Base-by-base conservation (phyloP, 2,329 filamentous ascomycete species). In the Cercospora beticola region DNA sequence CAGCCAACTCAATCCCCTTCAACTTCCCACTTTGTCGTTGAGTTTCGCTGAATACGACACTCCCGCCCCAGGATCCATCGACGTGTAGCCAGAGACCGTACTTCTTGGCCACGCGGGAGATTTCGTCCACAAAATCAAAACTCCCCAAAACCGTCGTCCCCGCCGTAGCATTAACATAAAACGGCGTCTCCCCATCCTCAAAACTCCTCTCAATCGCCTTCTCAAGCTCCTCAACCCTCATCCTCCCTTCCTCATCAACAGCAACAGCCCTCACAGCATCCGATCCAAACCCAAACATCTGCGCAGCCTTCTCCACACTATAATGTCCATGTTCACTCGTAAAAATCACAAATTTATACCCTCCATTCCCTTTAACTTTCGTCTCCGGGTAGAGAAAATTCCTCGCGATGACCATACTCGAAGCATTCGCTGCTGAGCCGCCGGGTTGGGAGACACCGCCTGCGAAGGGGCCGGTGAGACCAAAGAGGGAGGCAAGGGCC, bases 91-190 rank as follows among this genome's bases (percentile, higher is more conserved):
- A 99, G 57, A 98, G 81, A 64, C 87, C 86, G 76, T 93, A 85
- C 68, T 86, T 84, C 71, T 87, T 86, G 81, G 92, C 95, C 18
- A 97, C 84, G 30, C 82, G 83, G 0, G 89, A 85, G 70, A 97
- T 89, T 2, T 86, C 86, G 12, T 84, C 79, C 74, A 97, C 90
- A 0, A 92, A 92, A 76, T 97, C 94, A 77, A 90, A 99, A 0
- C 92, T 93, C 16, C 95, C 95, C 71, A 94, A 84, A 2, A 98
- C 94, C 0, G 95, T 99, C 0, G 94, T 97, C 18, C 95, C 95
- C 0, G 95, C 94, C 0, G 95, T 98, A 5, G 94, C 92, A 78
- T 97, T 98, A 77, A 98, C 92, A 81, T 97, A 97, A 70, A 99
- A 91, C 0, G 95, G 94, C 0, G 91, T 95, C 77, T 90, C 88